Evolutionary conservation across 2,329 filamentous ascomycete genomes (phyloP).

Genomic region (Phialemoniopsis sp.): DNA sequence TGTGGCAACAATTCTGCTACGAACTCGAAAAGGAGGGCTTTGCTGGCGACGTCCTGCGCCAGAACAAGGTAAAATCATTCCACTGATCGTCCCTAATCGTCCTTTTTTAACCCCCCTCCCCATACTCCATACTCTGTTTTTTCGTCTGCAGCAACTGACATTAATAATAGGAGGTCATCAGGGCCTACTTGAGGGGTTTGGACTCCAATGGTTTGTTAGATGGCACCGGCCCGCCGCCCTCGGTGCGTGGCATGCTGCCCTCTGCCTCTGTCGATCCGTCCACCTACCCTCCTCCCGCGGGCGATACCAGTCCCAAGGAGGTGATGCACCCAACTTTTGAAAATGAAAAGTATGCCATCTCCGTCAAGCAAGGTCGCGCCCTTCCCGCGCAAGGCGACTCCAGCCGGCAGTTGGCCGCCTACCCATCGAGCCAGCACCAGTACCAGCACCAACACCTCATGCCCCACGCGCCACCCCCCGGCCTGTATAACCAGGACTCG

Average conservation of each 20-base stretch:
- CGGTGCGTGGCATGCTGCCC: constrained; percentile 45
- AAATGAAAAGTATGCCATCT: constrained; percentile 36
- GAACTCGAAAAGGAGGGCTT: constrained; percentile 57
- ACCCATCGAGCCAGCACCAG: neutral
- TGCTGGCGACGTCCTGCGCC: constrained; percentile 46
- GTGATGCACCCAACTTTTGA: constrained; percentile 25
- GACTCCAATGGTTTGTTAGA: constrained; percentile 42
- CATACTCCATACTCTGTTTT: constrained; percentile 2
- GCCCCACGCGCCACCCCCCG: neutral
- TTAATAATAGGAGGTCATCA: constrained; percentile 45
- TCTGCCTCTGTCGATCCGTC: constrained; percentile 10
- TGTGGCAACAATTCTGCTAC: constrained; percentile 56
- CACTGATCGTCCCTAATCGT: too few species aligned
- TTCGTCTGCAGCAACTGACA: neutral
- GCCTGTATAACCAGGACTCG: constrained; percentile 13
- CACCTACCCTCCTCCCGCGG: constrained; percentile 9
- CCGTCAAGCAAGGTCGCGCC: constrained; percentile 28
- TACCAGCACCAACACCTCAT: constrained; percentile 2
- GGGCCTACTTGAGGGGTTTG: constrained; percentile 58
- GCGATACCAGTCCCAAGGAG: constrained; percentile 25
- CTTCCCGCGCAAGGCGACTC: constrained; percentile 2
- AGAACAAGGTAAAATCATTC: constrained; percentile 45
- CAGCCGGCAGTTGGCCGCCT: constrained; percentile 1
- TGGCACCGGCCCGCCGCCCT: constrained; percentile 36
- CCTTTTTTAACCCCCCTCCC: too few species aligned